A percentile compares a stretch with the other conserved stretches of the same genome.
Evolutionary conservation across 208 protist species (phyloP).

Genomic region (Trypanosomatidae sp.): DNA sequence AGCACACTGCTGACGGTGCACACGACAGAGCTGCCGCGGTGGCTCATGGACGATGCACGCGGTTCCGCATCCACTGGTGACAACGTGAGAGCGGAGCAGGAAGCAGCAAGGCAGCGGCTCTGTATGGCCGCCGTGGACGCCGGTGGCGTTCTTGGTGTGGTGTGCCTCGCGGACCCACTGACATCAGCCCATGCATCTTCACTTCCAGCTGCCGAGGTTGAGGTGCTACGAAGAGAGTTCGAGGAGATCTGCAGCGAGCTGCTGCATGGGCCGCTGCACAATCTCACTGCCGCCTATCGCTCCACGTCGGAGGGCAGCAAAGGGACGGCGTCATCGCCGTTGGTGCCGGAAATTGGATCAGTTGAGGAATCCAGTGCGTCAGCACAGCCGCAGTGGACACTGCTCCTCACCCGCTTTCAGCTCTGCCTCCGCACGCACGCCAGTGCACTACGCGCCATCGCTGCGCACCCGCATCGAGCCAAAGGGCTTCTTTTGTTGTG

Average conservation of each 20-base stretch:
- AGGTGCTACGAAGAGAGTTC: neutral
- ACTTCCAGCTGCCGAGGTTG: neutral
- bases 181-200: too few species aligned
- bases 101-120: constrained; percentile 14
- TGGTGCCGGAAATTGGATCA: too few species aligned
- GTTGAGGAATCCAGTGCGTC: too few species aligned
- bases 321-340: too few species aligned
- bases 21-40: constrained; percentile 6
- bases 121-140: constrained; percentile 25
- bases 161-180: neutral
- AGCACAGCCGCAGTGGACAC: neutral
- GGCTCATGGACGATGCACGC: constrained; percentile 20
- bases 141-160: constrained; percentile 12
- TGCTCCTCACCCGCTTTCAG: constrained; percentile 28
- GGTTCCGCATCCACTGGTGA: too few species aligned
- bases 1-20: constrained; percentile 7
- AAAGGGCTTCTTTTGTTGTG: constrained; percentile 26
- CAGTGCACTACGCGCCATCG: constrained; percentile 20
- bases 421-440: constrained; percentile 23
- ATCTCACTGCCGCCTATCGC: too few species aligned
- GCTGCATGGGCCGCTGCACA: too few species aligned
- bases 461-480: neutral
- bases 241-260: neutral
- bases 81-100: neutral
- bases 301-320: neutral